Conservation (phyloP, 1,284 basidiomycete species). For the Erythrobasidium hasegawianum region DNA sequence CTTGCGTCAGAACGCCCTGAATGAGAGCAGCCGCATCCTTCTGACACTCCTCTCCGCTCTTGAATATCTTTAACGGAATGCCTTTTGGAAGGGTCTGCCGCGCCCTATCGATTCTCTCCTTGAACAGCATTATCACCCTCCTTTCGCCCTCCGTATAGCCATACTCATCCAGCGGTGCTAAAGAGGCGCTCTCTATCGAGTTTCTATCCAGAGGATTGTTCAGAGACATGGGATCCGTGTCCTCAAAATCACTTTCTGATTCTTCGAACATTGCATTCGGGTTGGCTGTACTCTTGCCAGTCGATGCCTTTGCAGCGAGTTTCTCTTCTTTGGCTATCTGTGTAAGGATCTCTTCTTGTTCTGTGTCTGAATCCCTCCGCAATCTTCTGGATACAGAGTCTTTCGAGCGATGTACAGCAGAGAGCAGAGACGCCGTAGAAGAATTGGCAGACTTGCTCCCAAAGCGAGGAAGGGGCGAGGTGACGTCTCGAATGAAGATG, state of each 20-base stretch:
- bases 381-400: background rate
- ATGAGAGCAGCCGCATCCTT: conserved; percentile 12
- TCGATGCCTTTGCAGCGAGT: background rate
- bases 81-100: conserved; percentile 35
- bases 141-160: conserved; percentile 22
- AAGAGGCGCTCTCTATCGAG: conserved; percentile 7
- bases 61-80: conserved; percentile 38
- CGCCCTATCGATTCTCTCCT: conserved; percentile 35
- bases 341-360: conserved; percentile 1
- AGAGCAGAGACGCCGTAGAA: background rate
- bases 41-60: conserved; percentile 39
- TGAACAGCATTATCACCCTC: conserved; percentile 37
- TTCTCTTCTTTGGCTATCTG: conserved; percentile 25
- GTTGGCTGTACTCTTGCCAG: background rate
- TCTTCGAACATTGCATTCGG: background rate
- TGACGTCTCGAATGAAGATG: conserved; percentile 73
- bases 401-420: background rate
- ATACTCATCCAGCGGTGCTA: conserved; percentile 10
- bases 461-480: conserved; percentile 41
- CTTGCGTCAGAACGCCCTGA: background rate
- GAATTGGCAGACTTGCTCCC: background rate
- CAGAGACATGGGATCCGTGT: conserved; percentile 41
- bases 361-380: background rate
- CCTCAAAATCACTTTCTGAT: conserved; percentile 3
- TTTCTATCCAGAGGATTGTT: conserved; percentile 43